Evolutionary conservation across 495 filamentous ascomycete species (phyloP).

Genomic region (Hypoxylon lienhwacheense): DNA sequence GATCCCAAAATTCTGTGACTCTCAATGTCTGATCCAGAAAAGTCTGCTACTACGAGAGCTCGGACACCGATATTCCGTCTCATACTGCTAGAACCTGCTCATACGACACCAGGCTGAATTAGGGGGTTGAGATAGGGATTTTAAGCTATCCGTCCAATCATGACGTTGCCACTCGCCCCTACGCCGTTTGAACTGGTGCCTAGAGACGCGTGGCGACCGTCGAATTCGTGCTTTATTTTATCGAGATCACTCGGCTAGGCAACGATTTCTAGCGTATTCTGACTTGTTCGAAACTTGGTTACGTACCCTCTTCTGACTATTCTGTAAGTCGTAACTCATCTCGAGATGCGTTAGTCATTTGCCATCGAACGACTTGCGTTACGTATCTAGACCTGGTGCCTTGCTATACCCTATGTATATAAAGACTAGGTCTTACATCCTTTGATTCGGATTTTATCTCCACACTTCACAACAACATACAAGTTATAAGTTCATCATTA

Average conservation of each 20-base stretch:
- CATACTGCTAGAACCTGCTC: constrained; percentile 14
- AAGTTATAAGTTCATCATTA: neutral
- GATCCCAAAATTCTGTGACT: constrained; percentile 12
- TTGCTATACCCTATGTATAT: constrained; percentile 21
- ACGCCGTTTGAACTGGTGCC: constrained; percentile 8
- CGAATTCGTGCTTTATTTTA: constrained; percentile 8
- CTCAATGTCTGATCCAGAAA: constrained; percentile 5
- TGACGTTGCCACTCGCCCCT: neutral
- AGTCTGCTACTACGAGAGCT: neutral
- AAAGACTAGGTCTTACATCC: constrained; percentile 1
- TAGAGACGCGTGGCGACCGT: constrained; percentile 28
- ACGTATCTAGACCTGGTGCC: constrained; percentile 17
- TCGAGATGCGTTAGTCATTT: constrained; percentile 21
- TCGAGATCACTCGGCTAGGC: constrained; percentile 7
- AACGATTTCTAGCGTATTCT: constrained; percentile 26
- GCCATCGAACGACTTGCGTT: constrained; percentile 19
- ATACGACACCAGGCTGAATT: constrained; percentile 5
- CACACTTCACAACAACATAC: constrained; percentile 3
- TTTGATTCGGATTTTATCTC: constrained; percentile 1
- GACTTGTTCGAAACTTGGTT: constrained; percentile 24
- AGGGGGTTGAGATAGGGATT: constrained; percentile 9
- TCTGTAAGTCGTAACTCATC: constrained; percentile 19
- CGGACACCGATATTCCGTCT: constrained; percentile 8
- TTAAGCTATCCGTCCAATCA: constrained; percentile 20
- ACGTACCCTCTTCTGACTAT: constrained; percentile 17